phyloP scores from a whole-genome alignment of 2,329 filamentous ascomycete genomes.

The Colletotrichum sojae region DNA sequence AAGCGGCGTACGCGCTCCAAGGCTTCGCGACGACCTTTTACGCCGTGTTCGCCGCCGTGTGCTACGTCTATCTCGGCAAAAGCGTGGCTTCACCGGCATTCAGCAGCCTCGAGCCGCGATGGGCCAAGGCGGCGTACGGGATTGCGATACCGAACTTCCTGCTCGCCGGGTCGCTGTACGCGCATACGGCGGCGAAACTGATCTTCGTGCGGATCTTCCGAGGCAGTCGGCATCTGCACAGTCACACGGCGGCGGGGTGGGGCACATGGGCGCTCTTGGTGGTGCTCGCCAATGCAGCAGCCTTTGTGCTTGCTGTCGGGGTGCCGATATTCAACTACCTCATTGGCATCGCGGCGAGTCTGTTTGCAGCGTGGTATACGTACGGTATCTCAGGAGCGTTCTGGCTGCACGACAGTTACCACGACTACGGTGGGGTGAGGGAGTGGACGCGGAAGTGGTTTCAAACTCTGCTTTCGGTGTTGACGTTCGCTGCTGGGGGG shows the following conservation, averaged over 20 bases:
- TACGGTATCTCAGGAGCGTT: conserved; percentile 67
- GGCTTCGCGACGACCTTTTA: conserved; percentile 65
- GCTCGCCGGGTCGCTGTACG: conserved; percentile 64
- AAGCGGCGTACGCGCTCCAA: conserved; percentile 65
- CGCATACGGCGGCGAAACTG: conserved; percentile 66
- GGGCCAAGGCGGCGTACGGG: conserved; percentile 65
- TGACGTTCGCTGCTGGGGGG: conserved; percentile 60
- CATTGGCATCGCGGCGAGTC: conserved; percentile 63
- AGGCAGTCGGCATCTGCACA: conserved; percentile 60
- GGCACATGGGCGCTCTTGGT: conserved; percentile 61
- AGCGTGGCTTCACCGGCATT: conserved; percentile 63
- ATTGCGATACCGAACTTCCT: conserved; percentile 65
- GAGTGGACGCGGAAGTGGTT: conserved; percentile 55
- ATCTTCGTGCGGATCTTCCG: conserved; percentile 66
- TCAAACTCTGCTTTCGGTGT: conserved; percentile 56
- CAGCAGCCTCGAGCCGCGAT: conserved; percentile 58
- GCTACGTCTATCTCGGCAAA: conserved; percentile 64
- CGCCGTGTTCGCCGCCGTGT: conserved; percentile 63
- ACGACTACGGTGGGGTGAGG: conserved; percentile 55
- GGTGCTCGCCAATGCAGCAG: conserved; percentile 59
- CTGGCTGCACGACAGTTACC: conserved; percentile 65
- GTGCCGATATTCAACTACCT: conserved; percentile 69
- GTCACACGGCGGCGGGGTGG: conserved; percentile 63
- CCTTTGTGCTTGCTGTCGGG: conserved; percentile 60
- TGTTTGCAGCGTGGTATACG: conserved; percentile 69